A percentile compares a stretch with the other conserved stretches of the same genome.
These are phyloP conservation scores for Elsinoe arachidis DNA, from an alignment of 2,329 filamentous ascomycete species.

Conservation along the genomic window DNA sequence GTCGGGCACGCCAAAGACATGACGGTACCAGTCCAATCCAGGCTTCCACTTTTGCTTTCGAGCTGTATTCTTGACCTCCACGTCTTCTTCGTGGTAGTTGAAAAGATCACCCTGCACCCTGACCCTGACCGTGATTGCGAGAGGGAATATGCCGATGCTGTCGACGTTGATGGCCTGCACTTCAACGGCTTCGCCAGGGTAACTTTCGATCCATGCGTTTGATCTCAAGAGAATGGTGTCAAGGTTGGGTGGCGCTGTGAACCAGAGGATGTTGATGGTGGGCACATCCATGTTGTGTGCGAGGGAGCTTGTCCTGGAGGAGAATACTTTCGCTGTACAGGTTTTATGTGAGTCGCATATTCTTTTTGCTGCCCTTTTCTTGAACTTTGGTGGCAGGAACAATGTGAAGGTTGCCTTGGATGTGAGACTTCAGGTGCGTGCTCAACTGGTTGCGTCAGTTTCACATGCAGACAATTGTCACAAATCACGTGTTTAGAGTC, in stretches of 20 bases:
- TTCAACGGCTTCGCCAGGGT: neutral
- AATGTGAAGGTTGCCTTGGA: no score
- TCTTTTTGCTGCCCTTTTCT: no score
- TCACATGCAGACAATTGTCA: neutral
- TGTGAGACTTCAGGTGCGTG: no score
- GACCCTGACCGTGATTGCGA: neutral
- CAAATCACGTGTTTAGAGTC: no score
- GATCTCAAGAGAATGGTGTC: neutral
- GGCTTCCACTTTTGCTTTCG: neutral
- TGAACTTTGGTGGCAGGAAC: no score
- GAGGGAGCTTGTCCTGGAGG: no score
- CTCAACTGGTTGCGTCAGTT: neutral
- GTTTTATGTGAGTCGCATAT: no score
- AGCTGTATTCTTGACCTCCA: neutral
- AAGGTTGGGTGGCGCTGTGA: neutral
- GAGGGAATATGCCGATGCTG: neutral
- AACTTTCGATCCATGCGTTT: neutral
- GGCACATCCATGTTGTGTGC: neutral
- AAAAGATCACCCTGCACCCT: neutral
- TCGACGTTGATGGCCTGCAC: neutral
- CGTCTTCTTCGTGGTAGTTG: neutral
- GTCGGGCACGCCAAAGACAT: neutral
- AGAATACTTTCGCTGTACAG: no score
- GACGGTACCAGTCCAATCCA: neutral
- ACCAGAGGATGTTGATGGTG: neutral